Conservation (phyloP, 2,329 filamentous ascomycete genomes). For the Ambrosiella beaveri region DNA sequence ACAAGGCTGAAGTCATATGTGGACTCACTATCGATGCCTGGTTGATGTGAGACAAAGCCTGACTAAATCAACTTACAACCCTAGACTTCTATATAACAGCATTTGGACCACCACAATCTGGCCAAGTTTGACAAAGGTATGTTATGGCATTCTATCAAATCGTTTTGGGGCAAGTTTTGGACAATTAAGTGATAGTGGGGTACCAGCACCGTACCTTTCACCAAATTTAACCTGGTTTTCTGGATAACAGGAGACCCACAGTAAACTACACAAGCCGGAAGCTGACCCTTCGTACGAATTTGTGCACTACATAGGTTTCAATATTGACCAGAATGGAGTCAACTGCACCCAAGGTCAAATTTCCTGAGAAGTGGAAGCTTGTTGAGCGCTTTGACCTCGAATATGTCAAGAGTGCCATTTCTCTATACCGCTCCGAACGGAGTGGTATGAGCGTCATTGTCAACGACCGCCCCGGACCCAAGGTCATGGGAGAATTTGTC, state of each 20-base stretch:
- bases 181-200: too few relatives aligned
- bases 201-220: too few relatives aligned
- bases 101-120: too few relatives aligned
- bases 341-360: slow-evolving; percentile 5
- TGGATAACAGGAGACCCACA: too few relatives aligned
- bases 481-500: slow-evolving; percentile 85
- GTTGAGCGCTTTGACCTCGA: slow-evolving; percentile 76
- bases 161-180: too few relatives aligned
- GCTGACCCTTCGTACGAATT: background rate
- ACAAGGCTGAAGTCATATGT: slow-evolving; percentile 9
- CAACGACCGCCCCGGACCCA: slow-evolving; percentile 84
- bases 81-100: too few relatives aligned
- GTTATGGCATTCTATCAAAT: too few relatives aligned
- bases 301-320: background rate
- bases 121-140: too few relatives aligned
- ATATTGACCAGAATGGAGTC: slow-evolving; percentile 8
- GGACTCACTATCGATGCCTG: background rate
- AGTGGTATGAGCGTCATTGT: slow-evolving; percentile 92
- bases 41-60: slow-evolving; percentile 4
- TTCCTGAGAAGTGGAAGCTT: slow-evolving; percentile 12
- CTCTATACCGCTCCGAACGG: slow-evolving; percentile 86
- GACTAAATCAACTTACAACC: background rate
- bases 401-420: slow-evolving; percentile 75
- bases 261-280: background rate
- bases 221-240: too few relatives aligned